Evolutionary conservation across 148 eudicot genomes (phyloP).

Genomic region (Fagopyrum esculentum): DNA sequence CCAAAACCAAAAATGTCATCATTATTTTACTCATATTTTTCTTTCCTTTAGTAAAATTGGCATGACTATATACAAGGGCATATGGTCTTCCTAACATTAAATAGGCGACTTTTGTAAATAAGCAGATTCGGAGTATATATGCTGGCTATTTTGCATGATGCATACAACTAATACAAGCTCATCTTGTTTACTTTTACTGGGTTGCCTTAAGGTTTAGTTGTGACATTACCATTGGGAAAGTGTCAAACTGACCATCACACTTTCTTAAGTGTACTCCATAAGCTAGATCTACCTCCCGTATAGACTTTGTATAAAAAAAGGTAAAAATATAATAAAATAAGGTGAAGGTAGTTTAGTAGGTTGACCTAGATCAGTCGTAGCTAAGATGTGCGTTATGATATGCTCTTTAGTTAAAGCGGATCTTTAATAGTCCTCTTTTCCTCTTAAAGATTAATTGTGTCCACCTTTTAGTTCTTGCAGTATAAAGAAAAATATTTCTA

Average conservation of each 20-base stretch:
- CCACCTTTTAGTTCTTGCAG: neutral
- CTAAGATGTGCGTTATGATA: neutral
- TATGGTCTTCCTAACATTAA: neutral
- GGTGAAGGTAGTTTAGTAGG: neutral
- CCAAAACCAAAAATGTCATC: constrained; percentile 3
- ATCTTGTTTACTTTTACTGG: no score
- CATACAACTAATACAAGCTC: no score
- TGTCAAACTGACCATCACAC: no score
- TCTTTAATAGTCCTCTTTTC: neutral
- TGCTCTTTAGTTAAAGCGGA: neutral
- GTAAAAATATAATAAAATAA: neutral
- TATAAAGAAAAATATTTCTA: neutral
- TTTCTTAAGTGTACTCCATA: neutral
- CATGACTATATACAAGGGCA: neutral
- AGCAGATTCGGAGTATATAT: neutral
- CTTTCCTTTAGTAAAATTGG: neutral
- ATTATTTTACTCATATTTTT: neutral
- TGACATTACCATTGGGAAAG: no score
- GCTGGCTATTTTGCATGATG: neutral
- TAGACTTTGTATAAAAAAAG: neutral
- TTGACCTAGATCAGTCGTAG: neutral
- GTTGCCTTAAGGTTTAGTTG: no score
- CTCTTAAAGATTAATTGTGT: neutral
- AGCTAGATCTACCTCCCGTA: neutral
- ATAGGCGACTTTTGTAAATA: neutral